Base-by-base conservation (phyloP, 2,329 filamentous ascomycete genomes). In the Penicillium sp. region DNA sequence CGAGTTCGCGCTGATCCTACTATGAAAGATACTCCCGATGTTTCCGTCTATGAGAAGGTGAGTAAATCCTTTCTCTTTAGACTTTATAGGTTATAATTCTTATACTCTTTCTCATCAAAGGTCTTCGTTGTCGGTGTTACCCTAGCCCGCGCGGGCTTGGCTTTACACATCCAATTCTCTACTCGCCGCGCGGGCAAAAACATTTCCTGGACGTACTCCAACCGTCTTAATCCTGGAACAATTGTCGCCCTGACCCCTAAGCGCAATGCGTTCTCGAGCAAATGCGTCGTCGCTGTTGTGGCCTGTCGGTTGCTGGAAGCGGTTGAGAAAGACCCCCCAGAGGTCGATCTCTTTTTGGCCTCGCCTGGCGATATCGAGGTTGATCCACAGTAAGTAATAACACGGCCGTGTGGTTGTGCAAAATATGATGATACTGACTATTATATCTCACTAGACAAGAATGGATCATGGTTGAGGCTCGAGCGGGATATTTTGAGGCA, bases 381-480 rank as follows among this genome's bases (percentile, higher is more conserved):
- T 49, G 89, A 96, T 66, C 86, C 91, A 0, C 81, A 83, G 17
- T 73, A n/a, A 46, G 50, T 27, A 2, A 19, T 10, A 19, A 5
- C 8, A 27, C 15, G 23, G 13, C 0, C 1, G 1, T 23, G 19
- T 33, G 6, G 4, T 1, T 8, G 4, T 21, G 2, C 2, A 19
- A 12, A 6, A 8, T 5, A 37, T 12, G 1, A 10, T 17, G 17
- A 13, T 13, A 29, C 23, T 53, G n/a, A 53, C 8, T 9, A 13
- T 17, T 10, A 19, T 15, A 13, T 10, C n/a, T 12, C 2, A 19
- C 13, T 52, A 53, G 50, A n/a, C 40, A 83, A 35, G 86, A 89
- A 65, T 87, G 87, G 72, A 74, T 93, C 12, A 96, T 96, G 90
- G 77, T 96, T 0, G 91, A 96, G 69, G 82, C 89, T 1, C 83